Conservation (phyloP, 768 basidiomycete genomes). For the Panellus pusillus region DNA sequence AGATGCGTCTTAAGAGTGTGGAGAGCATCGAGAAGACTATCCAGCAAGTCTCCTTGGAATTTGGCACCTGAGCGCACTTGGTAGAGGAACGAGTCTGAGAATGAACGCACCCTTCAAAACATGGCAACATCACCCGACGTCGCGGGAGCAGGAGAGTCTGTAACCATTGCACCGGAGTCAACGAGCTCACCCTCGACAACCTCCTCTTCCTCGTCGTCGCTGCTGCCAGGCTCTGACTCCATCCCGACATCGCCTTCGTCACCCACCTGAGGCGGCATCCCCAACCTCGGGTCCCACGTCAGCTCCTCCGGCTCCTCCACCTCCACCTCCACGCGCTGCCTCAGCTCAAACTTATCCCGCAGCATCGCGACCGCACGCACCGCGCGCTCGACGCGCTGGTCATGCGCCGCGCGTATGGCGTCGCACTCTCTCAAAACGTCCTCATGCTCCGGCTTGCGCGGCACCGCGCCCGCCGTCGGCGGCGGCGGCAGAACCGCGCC, state of each 20-base stretch:
- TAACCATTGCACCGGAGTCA: constrained; percentile 3
- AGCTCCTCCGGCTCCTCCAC: constrained; percentile 79
- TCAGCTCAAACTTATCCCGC: constrained; percentile 80
- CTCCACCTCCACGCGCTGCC: constrained; percentile 75
- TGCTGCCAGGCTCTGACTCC: constrained; percentile 35
- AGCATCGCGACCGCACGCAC: constrained; percentile 78
- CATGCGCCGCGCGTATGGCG: constrained; percentile 68
- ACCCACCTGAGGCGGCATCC: constrained; percentile 20
- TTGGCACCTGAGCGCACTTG: too few species aligned
- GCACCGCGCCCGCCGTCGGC: constrained; percentile 23
- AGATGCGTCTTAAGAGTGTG: too few species aligned
- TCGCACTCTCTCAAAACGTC: constrained; percentile 68
- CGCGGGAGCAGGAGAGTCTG: constrained; percentile 9
- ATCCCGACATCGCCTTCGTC: constrained; percentile 22
- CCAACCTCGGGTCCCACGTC: constrained; percentile 62
- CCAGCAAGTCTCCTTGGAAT: too few species aligned
- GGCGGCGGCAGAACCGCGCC: constrained; percentile 35
- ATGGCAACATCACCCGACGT: too few species aligned
- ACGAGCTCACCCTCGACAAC: constrained; percentile 29
- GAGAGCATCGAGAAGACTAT: too few species aligned
- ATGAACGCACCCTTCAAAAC: too few species aligned
- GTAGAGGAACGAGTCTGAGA: too few species aligned
- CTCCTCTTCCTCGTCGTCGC: constrained; percentile 39
- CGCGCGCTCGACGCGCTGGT: constrained; percentile 73
- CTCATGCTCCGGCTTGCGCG: constrained; percentile 51